Conservation (phyloP, 1,284 basidiomycete genomes). For the Thecaphora frezii region DNA sequence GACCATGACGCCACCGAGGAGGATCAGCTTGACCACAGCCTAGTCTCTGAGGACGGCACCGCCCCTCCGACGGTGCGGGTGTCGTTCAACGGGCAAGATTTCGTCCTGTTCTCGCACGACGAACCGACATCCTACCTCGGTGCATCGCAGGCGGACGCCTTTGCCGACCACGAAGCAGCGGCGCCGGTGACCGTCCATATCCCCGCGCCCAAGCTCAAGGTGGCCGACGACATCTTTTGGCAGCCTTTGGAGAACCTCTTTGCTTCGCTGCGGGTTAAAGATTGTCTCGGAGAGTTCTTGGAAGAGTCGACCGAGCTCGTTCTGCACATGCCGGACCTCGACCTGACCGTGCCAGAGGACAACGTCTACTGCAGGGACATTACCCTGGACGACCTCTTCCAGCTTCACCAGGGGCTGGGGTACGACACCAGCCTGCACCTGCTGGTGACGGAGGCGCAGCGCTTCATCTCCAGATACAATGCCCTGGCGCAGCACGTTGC, state of each 20-base stretch:
- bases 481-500: slow-evolving; percentile 46
- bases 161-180: slow-evolving; percentile 3
- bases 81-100: slow-evolving; percentile 53
- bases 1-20: slow-evolving; percentile 5
- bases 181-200: slow-evolving; percentile 19
- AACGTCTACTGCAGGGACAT: slow-evolving; percentile 52
- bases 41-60: slow-evolving; percentile 7
- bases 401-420: slow-evolving; percentile 45
- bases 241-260: slow-evolving; percentile 52
- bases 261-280: slow-evolving; percentile 37
- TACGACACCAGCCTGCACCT: slow-evolving; percentile 43
- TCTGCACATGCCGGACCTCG: slow-evolving; percentile 44
- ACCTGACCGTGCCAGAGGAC: slow-evolving; percentile 48
- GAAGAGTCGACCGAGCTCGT: slow-evolving; percentile 49
- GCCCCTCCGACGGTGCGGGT: slow-evolving; percentile 28
- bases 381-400: slow-evolving; percentile 46
- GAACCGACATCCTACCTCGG: slow-evolving; percentile 22
- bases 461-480: slow-evolving; percentile 55
- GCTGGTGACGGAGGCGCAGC: slow-evolving; percentile 35
- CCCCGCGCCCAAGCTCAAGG: slow-evolving; percentile 37
- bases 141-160: not conserved
- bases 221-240: slow-evolving; percentile 37
- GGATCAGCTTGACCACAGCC: slow-evolving; percentile 3
- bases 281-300: slow-evolving; percentile 56
- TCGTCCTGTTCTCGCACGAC: slow-evolving; percentile 40